phyloP scores from a whole-genome alignment of 345 rosid species.

The Corchorus olitorius region DNA sequence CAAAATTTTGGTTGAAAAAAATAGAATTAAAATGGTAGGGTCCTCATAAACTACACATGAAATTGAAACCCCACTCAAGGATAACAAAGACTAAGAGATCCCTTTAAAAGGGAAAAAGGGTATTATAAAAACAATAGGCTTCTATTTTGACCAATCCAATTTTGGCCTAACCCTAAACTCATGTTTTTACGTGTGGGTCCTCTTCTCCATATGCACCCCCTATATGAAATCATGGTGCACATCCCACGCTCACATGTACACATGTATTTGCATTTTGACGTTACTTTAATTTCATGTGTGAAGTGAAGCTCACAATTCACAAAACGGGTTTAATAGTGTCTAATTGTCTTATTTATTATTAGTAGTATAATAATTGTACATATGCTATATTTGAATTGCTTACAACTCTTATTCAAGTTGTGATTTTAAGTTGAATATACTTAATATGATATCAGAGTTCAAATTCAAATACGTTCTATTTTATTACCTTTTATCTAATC shows the following conservation, averaged over 20 bases:
- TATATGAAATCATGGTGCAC: constrained; percentile 14
- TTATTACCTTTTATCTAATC: too few relatives aligned
- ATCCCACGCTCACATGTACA: constrained; percentile 2
- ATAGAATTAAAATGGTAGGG: constrained; percentile 20
- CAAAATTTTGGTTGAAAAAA: neutral
- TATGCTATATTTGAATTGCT: too few relatives aligned
- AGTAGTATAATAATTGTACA: too few relatives aligned
- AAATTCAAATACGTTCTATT: too few relatives aligned
- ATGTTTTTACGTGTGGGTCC: constrained; percentile 24
- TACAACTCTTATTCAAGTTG: too few relatives aligned
- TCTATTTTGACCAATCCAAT: constrained; percentile 28
- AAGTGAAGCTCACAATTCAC: too few relatives aligned
- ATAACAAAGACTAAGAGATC: constrained; percentile 8
- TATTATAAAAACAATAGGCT: constrained; percentile 21
- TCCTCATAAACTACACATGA: constrained; percentile 7
- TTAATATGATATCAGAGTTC: too few relatives aligned
- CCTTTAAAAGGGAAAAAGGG: neutral
- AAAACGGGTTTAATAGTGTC: too few relatives aligned
- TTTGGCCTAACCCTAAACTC: neutral
- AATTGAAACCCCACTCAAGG: neutral
- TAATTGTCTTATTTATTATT: too few relatives aligned
- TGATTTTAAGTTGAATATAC: too few relatives aligned
- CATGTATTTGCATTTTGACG: neutral
- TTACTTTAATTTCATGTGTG: too few relatives aligned
- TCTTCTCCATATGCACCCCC: neutral